Percentiles rank a stretch among this genome's conserved stretches.
Evolutionary conservation across 1,284 basidiomycete species (phyloP).

Genomic region (Blastosporella zonata): DNA sequence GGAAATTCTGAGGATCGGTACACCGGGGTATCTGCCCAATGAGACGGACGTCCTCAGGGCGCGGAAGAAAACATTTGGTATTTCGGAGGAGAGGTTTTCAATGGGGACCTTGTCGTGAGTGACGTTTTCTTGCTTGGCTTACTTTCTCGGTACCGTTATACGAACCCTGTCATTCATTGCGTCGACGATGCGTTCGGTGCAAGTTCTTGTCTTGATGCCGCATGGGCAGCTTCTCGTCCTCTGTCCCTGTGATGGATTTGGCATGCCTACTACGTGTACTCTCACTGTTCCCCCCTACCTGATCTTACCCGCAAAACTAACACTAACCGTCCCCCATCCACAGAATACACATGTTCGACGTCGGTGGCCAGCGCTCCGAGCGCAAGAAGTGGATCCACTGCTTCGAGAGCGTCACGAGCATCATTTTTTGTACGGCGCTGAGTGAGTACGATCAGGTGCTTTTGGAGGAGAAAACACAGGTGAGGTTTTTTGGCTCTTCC

Average conservation of each 20-base stretch:
- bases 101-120: slow-evolving; percentile 71
- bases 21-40: slow-evolving; percentile 79
- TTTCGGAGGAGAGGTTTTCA: slow-evolving; percentile 84
- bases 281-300: not conserved
- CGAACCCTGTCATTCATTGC: not conserved
- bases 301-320: not conserved
- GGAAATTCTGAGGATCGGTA: slow-evolving; percentile 80
- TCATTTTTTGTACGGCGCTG: slow-evolving; percentile 45
- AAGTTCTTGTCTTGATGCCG: not conserved
- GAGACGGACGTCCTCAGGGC: slow-evolving; percentile 89
- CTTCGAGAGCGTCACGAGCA: not conserved
- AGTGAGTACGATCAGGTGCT: slow-evolving; percentile 93
- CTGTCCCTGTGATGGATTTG: not conserved
- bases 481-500: slow-evolving; percentile 31
- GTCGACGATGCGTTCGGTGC: too few species aligned
- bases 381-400: not conserved
- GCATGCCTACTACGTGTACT: not conserved
- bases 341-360: not conserved
- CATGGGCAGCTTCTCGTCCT: too few species aligned
- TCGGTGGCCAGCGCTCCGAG: not conserved
- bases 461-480: slow-evolving; percentile 77
- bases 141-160: not conserved
- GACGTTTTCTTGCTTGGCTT: slow-evolving; percentile 9
- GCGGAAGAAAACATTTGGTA: slow-evolving; percentile 89
- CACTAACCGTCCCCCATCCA: not conserved